Evolutionary conservation across 1,284 basidiomycete species (phyloP), one percentile per base, ranked within the genome.

Genomic region (Anthracocystis setariae): DNA sequence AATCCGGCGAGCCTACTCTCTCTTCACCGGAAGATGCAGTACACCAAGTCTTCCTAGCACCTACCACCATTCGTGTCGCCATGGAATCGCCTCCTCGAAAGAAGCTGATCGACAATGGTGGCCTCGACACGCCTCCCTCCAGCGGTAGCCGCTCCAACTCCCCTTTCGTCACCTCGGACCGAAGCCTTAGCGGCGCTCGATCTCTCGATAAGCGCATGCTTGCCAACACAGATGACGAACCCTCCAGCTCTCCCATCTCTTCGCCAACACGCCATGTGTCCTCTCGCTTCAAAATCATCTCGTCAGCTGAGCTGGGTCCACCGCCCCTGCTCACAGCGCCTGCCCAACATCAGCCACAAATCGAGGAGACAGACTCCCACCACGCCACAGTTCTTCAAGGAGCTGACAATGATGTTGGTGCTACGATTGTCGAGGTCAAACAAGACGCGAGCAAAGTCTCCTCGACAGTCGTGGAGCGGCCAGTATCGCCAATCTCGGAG

Each of bases 111-210:
- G 70, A 67, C 44, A 56, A 60, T 13, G 57, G 53, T 20, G 60
- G 60, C 5, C 70, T 73, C 44, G 66, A 73, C 38, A 73, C 71
- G 10, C 71, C 71, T 29, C 71, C 71, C 8, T 73, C 71, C 23
- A 65, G 61, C 48, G 66, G 71, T 18, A 66, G 71, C 35, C 53
- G 71, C 32, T 68, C 70, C 8, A 64, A 44, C 40, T 64, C 70
- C n/a, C 64, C 65, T 18, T 68, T 57, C 61, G 59, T 54, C 37
- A 52, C 49, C 49, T 60, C 49, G 18, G 57, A 63, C 7, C 52
- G 57, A 5, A 15, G 46, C 20, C 21, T 48, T 25, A 48, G 32
- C 57, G 37, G n/a, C 18, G 38, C 45, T 20, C 53, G 54, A 0
- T 12, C 54, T n/a, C 49, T 46, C 24, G 56, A 66, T 25, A 46